Evolutionary conservation across 2,329 filamentous ascomycete genomes (phyloP), one percentile per base, ranked within the genome.

Genomic region (Aspergillus pseudoglaucus): DNA sequence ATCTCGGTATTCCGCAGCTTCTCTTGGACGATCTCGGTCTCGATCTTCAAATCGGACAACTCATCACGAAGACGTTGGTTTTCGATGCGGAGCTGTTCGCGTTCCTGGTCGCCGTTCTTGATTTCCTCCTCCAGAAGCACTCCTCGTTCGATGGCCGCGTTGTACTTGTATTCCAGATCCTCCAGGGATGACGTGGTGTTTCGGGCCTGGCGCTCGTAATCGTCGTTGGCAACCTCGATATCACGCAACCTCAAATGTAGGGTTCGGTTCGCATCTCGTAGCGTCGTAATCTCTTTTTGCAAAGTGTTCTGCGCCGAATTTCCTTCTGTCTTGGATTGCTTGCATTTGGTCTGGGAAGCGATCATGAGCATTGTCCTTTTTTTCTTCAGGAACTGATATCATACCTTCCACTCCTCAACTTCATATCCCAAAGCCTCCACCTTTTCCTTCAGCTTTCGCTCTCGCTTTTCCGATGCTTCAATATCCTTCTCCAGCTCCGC

Each of bases 371-470:
- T 39, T 30, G 25, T 30, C 25, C 25, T 30, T 30, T 12, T 30
- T 12, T 22, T 30, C 25, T 27, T 27, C 38, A 9, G 35, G 32
- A 38, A 42, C 35, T 6, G 33, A n/a, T 15, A 30, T 35, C 56
- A 69, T 75, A 91, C 90, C 84, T 97, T 97, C 93, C 93, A 98
- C 72, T 98, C 93, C 49, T 97, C 90, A 0, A 93, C 90, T 68
- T 97, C 90, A 63, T 89, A 98, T 44, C 80, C 82, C 53, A 95
- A 70, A 33, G 78, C 80, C 68, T 97, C 91, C 1, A 88, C 86
- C 74, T 91, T 95, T 68, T 95, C 86, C 67, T 90, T 85, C 59
- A 96, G 72, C 55, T 83, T 77, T 54, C 90, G 81, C 73, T 97
- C 91, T 60, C 90, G 82, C 75, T 95, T 95, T 76, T 98, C 93